A percentile compares a stretch with the other conserved stretches of the same genome.
These are phyloP conservation scores for Lactarius tabidus DNA, from an alignment of 768 basidiomycete genomes.

Conservation along the genomic window DNA sequence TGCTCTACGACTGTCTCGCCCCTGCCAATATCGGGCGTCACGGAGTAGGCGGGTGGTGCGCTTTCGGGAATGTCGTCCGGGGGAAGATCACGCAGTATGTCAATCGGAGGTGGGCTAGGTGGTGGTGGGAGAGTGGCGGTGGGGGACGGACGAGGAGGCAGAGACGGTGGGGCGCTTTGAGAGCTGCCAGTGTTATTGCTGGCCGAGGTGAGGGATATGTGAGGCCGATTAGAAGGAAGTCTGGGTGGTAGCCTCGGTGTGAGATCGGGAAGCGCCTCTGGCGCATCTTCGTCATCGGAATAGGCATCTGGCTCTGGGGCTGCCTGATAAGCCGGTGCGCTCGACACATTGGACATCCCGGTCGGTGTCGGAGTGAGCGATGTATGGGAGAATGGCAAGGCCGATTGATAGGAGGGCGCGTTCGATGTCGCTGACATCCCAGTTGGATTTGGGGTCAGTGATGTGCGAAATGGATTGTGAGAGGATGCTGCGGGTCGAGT, in stretches of 20 bases:
- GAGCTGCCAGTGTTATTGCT: neutral
- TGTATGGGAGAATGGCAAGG: neutral
- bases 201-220: neutral
- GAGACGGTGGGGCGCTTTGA: neutral
- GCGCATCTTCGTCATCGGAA: conserved; percentile 4
- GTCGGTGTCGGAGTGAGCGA: neutral
- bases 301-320: neutral
- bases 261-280: conserved; percentile 17
- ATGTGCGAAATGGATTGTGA: conserved; percentile 20
- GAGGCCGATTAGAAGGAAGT: neutral
- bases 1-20: conserved; percentile 63
- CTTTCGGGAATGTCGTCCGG: conserved; percentile 43
- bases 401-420: neutral
- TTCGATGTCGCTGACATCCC: conserved; percentile 9
- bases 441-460: conserved; percentile 14
- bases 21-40: conserved; percentile 44
- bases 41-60: conserved; percentile 67
- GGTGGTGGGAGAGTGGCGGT: neutral
- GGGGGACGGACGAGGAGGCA: conserved; percentile 7
- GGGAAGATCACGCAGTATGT: neutral
- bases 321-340: conserved; percentile 2
- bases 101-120: neutral
- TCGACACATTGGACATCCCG: neutral
- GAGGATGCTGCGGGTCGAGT: neutral
- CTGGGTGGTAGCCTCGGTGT: neutral